phyloP scores from a whole-genome alignment of 257 asterid species.

The Catharanthus roseus region DNA sequence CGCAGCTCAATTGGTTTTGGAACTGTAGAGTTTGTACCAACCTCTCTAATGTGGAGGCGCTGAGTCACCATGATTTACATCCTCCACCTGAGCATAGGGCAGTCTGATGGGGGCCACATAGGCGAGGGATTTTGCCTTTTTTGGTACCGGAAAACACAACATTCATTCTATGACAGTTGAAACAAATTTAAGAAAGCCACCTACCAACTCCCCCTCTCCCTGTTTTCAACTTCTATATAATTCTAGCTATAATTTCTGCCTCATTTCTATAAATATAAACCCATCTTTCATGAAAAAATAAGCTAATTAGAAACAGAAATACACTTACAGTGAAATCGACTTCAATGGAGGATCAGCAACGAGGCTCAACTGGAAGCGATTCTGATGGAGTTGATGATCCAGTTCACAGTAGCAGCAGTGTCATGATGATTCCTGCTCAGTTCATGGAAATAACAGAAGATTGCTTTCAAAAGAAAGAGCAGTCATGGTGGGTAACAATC shows the following conservation, averaged over 20 bases:
- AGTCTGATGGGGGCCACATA: no score
- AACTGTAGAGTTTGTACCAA: no score
- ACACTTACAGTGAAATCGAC: not conserved
- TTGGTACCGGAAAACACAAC: no score
- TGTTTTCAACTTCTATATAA: not conserved
- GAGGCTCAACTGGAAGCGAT: constrained; percentile 22
- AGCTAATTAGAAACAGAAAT: not conserved
- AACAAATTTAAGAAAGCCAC: not conserved
- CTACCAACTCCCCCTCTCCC: not conserved
- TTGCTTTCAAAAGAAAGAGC: constrained; percentile 60
- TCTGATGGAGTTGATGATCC: constrained; percentile 20
- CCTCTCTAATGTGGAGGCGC: no score
- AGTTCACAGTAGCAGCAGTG: constrained; percentile 25
- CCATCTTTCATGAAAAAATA: not conserved
- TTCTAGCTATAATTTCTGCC: not conserved
- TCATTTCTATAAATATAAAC: not conserved
- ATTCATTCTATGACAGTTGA: not conserved
- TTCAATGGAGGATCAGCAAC: constrained; percentile 29
- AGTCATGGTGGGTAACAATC: constrained; percentile 64
- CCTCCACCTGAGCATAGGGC: no score
- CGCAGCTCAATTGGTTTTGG: no score
- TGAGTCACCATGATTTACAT: no score
- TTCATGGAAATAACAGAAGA: constrained; percentile 27
- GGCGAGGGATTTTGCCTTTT: no score
- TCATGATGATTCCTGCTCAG: constrained; percentile 31